Base-by-base conservation (phyloP, 805 yeast genomes). In the Komagataella pastoris region DNA sequence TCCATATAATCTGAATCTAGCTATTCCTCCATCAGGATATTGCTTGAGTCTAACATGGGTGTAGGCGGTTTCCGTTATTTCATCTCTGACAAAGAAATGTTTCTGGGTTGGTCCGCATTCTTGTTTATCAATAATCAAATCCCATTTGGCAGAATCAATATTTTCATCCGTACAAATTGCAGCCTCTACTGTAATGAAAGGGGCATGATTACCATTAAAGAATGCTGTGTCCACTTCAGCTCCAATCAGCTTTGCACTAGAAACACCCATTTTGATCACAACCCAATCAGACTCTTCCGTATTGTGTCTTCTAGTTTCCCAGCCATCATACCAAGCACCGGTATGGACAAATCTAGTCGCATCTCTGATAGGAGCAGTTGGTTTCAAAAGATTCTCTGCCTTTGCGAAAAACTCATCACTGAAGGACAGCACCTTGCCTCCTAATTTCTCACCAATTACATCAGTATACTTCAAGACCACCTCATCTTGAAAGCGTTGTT, bases 11-110 rank as follows among this genome's bases (percentile, higher is more conserved):
- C 96, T 78, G 73, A 91, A 90, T 57, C 99, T 77, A 7, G 97
- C 96, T 67, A 91, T 90, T 24, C 99, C 99, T 51, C 99, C 99
- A 65, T 91, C 98, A 23, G 99, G 98, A 68, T 85, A 91, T 96
- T 88, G 89, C 70, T 81, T 82, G 63, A 91, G 75, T 59, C 90
- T 78, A 45, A 83, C 84, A 63, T 88, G 93, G 30, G 93, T 86
- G 70, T 77, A 91, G 44, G 76, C 75, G 46, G 72, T 66, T 3
- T 66, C 65, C n/a, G 96, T 87, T 50, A 81, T 62, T 2, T 65
- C 58, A 8, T 70, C 73, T 55, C 93, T 78, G 40, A 77, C 71
- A 65, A 89, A 88, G 63, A 87, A 90, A 61, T 89, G 96, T 61
- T 80, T 80, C 66, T 85, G 93, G 7, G 84, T 72, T 5, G 99